phyloP scores from a whole-genome alignment of 768 basidiomycete genomes.

The Udeniomyces megalosporus region DNA sequence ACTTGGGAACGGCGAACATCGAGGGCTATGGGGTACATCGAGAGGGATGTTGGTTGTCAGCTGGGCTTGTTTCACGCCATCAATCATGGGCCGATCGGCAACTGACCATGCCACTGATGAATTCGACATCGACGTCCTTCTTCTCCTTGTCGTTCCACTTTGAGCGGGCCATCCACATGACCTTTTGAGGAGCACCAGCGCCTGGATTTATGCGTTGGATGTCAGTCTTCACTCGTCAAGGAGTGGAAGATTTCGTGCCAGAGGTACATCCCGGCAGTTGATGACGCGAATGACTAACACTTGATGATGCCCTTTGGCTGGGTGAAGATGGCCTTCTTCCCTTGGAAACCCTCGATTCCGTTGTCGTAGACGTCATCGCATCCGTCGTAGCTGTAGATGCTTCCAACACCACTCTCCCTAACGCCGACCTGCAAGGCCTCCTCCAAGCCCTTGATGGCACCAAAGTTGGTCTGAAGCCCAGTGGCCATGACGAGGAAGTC shows the following conservation, averaged over 20 bases:
- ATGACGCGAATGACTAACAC: conserved; percentile 45
- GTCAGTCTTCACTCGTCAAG: too few relatives aligned
- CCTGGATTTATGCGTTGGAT: too few relatives aligned
- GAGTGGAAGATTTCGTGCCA: too few relatives aligned
- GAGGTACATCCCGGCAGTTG: too few relatives aligned
- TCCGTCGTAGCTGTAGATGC: conserved; percentile 79
- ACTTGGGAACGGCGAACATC: conserved; percentile 96
- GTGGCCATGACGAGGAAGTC: conserved; percentile 77
- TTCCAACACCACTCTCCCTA: conserved; percentile 58
- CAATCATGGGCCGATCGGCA: background rate
- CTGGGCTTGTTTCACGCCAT: background rate
- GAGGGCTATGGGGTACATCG: conserved; percentile 35
- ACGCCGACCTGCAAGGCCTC: conserved; percentile 59
- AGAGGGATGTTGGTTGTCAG: background rate
- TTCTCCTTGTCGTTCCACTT: conserved; percentile 24
- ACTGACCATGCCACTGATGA: conserved; percentile 59
- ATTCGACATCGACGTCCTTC: conserved; percentile 45
- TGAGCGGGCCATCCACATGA: conserved; percentile 65
- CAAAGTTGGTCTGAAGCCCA: conserved; percentile 56
- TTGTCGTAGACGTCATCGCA: conserved; percentile 79
- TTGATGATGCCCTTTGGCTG: conserved; percentile 73
- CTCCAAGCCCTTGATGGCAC: conserved; percentile 46
- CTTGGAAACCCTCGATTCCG: conserved; percentile 48
- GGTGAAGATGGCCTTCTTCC: conserved; percentile 80
- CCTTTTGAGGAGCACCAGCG: conserved; percentile 59